Base-by-base conservation (phyloP, 2,329 filamentous ascomycete species). In the Ophiostoma perfectum region DNA sequence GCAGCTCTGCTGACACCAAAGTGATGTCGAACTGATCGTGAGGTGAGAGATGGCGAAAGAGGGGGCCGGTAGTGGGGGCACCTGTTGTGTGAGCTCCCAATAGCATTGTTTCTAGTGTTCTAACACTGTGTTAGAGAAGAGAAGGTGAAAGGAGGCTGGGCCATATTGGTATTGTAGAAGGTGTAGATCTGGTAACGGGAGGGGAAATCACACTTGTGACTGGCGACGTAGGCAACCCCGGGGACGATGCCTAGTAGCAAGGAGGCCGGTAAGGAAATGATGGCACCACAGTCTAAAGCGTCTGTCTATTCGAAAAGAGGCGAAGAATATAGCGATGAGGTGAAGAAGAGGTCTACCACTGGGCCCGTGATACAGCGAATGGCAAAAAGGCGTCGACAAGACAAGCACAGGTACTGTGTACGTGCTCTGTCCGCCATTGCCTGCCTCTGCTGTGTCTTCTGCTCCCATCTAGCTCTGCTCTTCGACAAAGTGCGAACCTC, bases 401-500 rank as follows among this genome's bases (percentile, higher is more conserved):
- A 39, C 18, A 16, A 27, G 49, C 49, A 58, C 18, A 58, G 18
- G 18, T 58, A 38, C 6, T 39, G 18, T 58, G 52, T 12, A 0
- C 8, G 18, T 36, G 2, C 4, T 11, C 18, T 38, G 7, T 8
- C 18, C 18, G 18, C 27, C 27, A 27, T 38, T 11, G 52, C 38
- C 49, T 27, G 6, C 7, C 49, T 55, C 16, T 55, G 16, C 16
- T 27, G 16, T 27, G 49, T 55, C 49, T 55, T 5, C 49, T 55
- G 49, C 49, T 5, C 27, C 27, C 27, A 27, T 27, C 27, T 2
- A 27, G 27, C 27, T 27, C 27, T 6, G 14, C 16, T 60, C 12
- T 14, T 62, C 36, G 55, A 14, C 55, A 14, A 39, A 38, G 16
- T 44, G 60, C 60, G 44, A 47, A 65, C 63, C 36, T 65, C 36